These are phyloP conservation scores for Alternaria gansuensis DNA, from an alignment of 2,329 filamentous ascomycete species.

Conservation along the genomic window DNA sequence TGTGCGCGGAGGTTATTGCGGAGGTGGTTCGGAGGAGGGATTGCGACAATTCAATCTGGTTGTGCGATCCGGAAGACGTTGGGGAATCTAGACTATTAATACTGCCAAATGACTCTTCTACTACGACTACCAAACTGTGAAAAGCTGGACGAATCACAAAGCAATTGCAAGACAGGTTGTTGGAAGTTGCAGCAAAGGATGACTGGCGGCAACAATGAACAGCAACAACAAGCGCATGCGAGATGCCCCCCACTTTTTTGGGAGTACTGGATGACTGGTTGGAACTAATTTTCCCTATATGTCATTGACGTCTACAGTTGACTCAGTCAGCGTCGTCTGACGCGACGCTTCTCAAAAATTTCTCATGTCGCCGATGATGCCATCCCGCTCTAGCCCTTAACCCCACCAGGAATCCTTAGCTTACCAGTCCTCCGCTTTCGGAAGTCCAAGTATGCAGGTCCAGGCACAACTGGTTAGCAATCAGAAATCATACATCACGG, in stretches of 20 bases:
- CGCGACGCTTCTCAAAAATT: constrained; percentile 38
- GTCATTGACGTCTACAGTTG: constrained; percentile 23
- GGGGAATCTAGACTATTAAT: constrained; percentile 11
- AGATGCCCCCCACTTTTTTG: constrained; percentile 27
- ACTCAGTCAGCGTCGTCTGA: constrained; percentile 27
- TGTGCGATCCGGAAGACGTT: constrained; percentile 24
- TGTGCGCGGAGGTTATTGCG: constrained; percentile 34
- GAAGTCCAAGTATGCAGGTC: constrained; percentile 6
- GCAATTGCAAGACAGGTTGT: constrained; percentile 13
- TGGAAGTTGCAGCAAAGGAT: constrained; percentile 24
- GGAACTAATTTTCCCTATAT: constrained; percentile 11
- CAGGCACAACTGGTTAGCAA: background rate
- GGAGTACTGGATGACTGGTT: constrained; percentile 18
- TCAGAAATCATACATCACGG: background rate
- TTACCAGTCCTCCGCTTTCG: constrained; percentile 19
- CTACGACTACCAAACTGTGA: background rate
- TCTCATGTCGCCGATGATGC: constrained; percentile 46
- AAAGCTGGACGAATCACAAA: constrained; percentile 13
- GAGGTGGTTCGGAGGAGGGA: constrained; percentile 29
- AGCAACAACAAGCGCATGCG: constrained; percentile 30
- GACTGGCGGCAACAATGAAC: constrained; percentile 26
- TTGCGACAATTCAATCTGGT: constrained; percentile 33
- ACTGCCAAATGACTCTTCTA: constrained; percentile 1
- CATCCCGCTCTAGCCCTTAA: constrained; percentile 37
- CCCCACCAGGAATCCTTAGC: constrained; percentile 25